Percentiles rank a stretch among this genome's conserved stretches.
phyloP scores from a whole-genome alignment of 2,329 filamentous ascomycete genomes.

The Claviceps purpurea region DNA sequence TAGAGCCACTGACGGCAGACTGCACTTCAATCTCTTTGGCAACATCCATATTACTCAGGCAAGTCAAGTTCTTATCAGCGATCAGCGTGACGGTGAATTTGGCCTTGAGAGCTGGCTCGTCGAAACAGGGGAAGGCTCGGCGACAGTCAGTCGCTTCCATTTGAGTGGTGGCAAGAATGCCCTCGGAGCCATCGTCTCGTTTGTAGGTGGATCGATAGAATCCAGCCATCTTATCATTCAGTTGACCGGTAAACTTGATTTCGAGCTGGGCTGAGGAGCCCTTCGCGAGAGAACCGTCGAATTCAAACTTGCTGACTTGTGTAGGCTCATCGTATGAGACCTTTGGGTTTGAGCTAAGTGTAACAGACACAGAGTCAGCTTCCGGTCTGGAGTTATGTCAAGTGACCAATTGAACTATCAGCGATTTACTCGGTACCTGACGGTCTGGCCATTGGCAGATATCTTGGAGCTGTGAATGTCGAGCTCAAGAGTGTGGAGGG shows the following conservation, averaged over 20 bases:
- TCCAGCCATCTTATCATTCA: conserved; percentile 94
- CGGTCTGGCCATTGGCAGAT: conserved; percentile 31
- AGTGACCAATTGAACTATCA: neutral
- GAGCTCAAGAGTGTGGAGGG: conserved; percentile 78
- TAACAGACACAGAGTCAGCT: neutral
- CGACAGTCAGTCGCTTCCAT: conserved; percentile 95
- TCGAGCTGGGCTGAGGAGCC: conserved; percentile 58
- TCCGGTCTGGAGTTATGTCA: neutral
- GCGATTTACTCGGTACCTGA: conserved; percentile 22
- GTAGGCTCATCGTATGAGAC: conserved; percentile 63
- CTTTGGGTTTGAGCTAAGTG: conserved; percentile 19
- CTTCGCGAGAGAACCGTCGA: conserved; percentile 58
- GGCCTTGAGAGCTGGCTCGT: conserved; percentile 88
- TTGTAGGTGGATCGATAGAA: conserved; percentile 97
- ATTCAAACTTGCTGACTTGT: conserved; percentile 71
- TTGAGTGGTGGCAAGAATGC: conserved; percentile 80
- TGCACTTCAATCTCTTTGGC: conserved; percentile 59
- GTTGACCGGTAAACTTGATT: conserved; percentile 53
- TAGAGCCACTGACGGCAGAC: conserved; percentile 25
- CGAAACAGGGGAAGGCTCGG: conserved; percentile 89
- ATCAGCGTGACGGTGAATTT: conserved; percentile 84
- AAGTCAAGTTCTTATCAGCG: conserved; percentile 81
- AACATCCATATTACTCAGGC: conserved; percentile 94
- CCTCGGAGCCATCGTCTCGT: conserved; percentile 61
- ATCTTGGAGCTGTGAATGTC: conserved; percentile 55